A percentile compares a stretch with the other conserved stretches of the same genome.
These are phyloP conservation scores for Talaromyces rugulosus DNA, from an alignment of 2,329 filamentous ascomycete genomes.

Conservation along the genomic window DNA sequence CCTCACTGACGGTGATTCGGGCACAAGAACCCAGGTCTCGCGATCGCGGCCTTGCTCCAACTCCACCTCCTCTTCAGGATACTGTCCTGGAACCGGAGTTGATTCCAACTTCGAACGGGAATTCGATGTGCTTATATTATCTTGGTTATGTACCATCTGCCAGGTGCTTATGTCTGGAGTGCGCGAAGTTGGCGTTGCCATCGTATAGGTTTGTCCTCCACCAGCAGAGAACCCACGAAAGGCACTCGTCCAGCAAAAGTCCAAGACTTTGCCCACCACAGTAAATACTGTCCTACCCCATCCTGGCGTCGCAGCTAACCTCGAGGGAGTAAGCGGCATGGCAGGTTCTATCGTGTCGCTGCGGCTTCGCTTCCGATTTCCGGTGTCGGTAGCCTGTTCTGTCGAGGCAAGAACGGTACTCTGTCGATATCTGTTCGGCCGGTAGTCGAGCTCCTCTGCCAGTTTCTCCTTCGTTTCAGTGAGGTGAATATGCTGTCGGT, in stretches of 20 bases:
- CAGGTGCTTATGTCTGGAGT: conserved; percentile 23
- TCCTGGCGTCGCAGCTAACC: conserved; percentile 17
- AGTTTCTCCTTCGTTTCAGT: conserved; percentile 21
- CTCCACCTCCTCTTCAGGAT: conserved; percentile 39
- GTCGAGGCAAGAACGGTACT: conserved; percentile 18
- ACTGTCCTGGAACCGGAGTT: conserved; percentile 52
- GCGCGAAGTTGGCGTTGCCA: conserved; percentile 42
- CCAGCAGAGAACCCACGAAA: conserved; percentile 87
- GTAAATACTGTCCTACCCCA: conserved; percentile 41
- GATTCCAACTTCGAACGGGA: conserved; percentile 17
- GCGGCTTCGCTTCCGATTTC: conserved; percentile 14
- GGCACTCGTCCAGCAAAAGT: conserved; percentile 68
- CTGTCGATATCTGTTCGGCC: conserved; percentile 39
- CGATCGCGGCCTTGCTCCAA: conserved; percentile 27
- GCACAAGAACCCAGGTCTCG: conserved; percentile 68
- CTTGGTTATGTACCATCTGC: conserved; percentile 25
- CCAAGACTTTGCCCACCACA: conserved; percentile 65
- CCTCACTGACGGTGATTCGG: conserved; percentile 15
- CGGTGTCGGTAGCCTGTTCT: conserved; percentile 26
- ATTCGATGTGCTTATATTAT: conserved; percentile 20
- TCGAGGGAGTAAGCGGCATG: conserved; percentile 15
- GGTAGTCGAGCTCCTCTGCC: conserved; percentile 33
- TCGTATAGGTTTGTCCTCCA: conserved; percentile 64
- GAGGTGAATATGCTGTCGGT: conserved; percentile 10
- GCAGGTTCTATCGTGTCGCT: conserved; percentile 12